Evolutionary conservation across 2,329 filamentous ascomycete species (phyloP), one percentile per base, ranked within the genome.

Genomic region (Curvularia lunata): DNA sequence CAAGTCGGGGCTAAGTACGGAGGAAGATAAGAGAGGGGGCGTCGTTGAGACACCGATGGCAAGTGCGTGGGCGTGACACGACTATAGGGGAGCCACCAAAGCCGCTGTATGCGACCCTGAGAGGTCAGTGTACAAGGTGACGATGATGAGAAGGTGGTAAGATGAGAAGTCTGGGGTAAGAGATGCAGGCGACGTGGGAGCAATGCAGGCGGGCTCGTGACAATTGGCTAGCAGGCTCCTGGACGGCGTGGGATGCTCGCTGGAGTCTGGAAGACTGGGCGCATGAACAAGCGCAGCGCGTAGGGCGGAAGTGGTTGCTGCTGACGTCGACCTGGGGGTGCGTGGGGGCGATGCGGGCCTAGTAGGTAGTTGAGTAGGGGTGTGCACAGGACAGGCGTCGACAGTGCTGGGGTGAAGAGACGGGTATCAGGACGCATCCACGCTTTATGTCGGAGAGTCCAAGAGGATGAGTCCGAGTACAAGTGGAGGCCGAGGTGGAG

Each of bases 141-240:
- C 41, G 60, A 61, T 38, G 43, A 25, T 13, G 40, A 8, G 12
- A 42, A 13, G n/a, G n/a, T 46, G 27, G 25, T 19, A 30, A 46
- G 43, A 27, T 23, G 18, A 19, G 52, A 48, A 66, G 63, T 71
- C 66, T 71, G 66, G 70, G 69, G 68, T 69, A 69, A 53, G 58
- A 61, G 58, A 59, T 16, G 40, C 40, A 42, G 70, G 64, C 68
- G 65, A 66, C 69, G 71, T 71, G 67, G 69, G 71, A 63, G 45
- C 46, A 48, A 64, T 57, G 59, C 59, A 58, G 46, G 60, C 43
- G 46, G 50, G 42, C 49, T 40, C 58, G 61, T 50, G 53, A 59
- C 61, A 66, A 75, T 76, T 75, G 73, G 73, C 58, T 58, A 54
- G 65, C 23, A 52, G 43, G 25, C 43, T 13, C 18, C 25, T 30